These are phyloP conservation scores for Elsinoe ampelina DNA, from an alignment of 2,329 filamentous ascomycete species.

Conservation along the genomic window DNA sequence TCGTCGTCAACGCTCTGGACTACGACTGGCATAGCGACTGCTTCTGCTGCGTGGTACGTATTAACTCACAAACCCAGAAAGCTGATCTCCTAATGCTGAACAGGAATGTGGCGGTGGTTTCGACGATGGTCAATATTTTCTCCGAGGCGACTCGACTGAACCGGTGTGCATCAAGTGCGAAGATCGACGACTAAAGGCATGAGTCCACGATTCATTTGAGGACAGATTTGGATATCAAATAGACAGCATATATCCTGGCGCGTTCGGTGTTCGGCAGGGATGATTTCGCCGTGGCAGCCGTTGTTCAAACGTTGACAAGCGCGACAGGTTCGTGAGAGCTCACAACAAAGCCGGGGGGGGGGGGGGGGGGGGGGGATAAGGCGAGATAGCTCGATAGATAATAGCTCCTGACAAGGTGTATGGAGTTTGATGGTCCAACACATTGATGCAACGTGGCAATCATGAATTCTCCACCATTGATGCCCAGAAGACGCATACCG, in stretches of 20 bases:
- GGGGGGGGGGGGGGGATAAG: too few relatives aligned
- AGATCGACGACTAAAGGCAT: slow-evolving; percentile 53
- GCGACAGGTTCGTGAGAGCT: slow-evolving; percentile 3
- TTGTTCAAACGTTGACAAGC: background rate
- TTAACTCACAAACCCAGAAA: background rate
- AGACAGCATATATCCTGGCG: background rate
- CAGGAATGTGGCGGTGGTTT: slow-evolving; percentile 53
- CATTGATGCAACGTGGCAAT: background rate
- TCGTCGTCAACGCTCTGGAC: slow-evolving; percentile 81
- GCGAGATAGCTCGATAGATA: background rate
- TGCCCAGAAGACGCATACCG: too few relatives aligned
- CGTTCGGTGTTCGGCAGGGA: background rate
- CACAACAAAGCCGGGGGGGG: slow-evolving; percentile 3
- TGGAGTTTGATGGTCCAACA: background rate
- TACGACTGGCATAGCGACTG: slow-evolving; percentile 90
- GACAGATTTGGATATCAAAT: background rate
- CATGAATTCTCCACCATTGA: background rate
- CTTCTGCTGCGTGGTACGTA: slow-evolving; percentile 62
- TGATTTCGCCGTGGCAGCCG: background rate
- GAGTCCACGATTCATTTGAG: slow-evolving; percentile 10
- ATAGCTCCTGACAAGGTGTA: background rate
- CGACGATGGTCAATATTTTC: slow-evolving; percentile 54
- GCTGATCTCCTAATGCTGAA: slow-evolving; percentile 16
- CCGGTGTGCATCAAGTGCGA: slow-evolving; percentile 56
- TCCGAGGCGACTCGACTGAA: slow-evolving; percentile 48